Evolutionary conservation across 345 rosid species (phyloP), one percentile per base, ranked within the genome.

Genomic region (Populus tremula): DNA sequence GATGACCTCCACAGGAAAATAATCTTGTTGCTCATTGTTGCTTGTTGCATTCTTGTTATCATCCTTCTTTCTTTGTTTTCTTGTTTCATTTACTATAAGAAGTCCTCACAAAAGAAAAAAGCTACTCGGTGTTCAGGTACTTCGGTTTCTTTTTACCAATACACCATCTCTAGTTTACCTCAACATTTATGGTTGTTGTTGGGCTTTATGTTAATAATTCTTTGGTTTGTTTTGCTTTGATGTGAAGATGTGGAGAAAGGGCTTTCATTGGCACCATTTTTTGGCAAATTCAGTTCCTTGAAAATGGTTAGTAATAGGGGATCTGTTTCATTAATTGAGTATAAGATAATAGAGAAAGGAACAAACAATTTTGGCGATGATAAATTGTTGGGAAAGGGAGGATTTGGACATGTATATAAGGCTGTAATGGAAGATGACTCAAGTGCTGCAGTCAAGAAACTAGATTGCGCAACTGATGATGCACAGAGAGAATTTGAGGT

Each of bases 361-460:
- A 96, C 97, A 5, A 74, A 83, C 82, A 87, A 83, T 82, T 96
- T 96, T 79, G 89, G 79, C 18, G 94, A 89, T 76, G 85, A 85
- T 64, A 93, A 88, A 77, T 83, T 90, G 41, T 75, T 96, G 87
- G 99, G 99, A 33, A 87, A 81, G 81, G 99, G 99, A 35, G 99
- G 93, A 78, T 96, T 96, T 79, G 99, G 98, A 54, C 85, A 88
- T 76, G 99, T 96, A 70, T 96, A 91, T 78, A 85, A 85, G 80
- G 94, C 94, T 70, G 79, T 75, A 11, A 73, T 96, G 82, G 98
- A 93, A 1, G 87, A 88, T 79, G 82, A 79, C 79, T 73, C 82
- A 71, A 74, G 35, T 66, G 92, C 90, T 71, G 98, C 99, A 14
- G 97, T 96, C 62, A 96, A 96, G 89, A 96, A 92, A 80, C 82